phyloP scores from a whole-genome alignment of 306 rosid species.

The Ziziphus jujuba region DNA sequence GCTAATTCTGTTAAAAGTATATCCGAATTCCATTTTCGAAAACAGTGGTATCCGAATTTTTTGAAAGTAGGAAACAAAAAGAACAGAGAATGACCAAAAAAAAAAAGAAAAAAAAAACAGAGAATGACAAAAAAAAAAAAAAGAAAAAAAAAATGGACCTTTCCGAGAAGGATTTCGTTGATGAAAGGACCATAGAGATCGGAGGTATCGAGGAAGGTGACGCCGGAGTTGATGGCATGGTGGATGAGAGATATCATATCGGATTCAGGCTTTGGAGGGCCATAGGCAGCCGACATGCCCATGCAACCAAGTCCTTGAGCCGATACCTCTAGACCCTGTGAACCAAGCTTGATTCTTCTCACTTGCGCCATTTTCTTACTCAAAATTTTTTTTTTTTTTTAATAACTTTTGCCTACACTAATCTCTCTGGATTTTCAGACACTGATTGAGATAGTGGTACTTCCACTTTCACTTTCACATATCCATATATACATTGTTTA shows the following conservation, averaged over 20 bases:
- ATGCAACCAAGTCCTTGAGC: constrained; percentile 70
- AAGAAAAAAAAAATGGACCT: constrained; percentile 19
- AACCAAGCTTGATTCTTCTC: constrained; percentile 61
- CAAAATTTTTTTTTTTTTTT: no score
- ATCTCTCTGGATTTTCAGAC: no score
- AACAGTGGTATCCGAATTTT: no score
- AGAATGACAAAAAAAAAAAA: neutral
- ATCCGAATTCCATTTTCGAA: no score
- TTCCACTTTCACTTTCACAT: no score
- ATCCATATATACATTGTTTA: no score
- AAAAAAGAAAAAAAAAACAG: neutral
- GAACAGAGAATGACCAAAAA: neutral
- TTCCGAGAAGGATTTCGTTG: constrained; percentile 61
- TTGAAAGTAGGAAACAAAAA: no score
- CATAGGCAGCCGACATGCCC: constrained; percentile 70
- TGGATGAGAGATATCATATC: constrained; percentile 70
- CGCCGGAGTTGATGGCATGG: constrained; percentile 53
- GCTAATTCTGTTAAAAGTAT: no score
- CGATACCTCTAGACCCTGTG: constrained; percentile 60
- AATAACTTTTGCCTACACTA: no score
- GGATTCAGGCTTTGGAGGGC: constrained; percentile 57
- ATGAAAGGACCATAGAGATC: constrained; percentile 60
- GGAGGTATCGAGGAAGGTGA: constrained; percentile 69
- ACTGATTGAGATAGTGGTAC: no score
- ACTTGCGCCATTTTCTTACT: constrained; percentile 34